A percentile compares a stretch with the other conserved stretches of the same genome.
Evolutionary conservation across 2,329 filamentous ascomycete genomes (phyloP).

Genomic region (Cadophora sp.): DNA sequence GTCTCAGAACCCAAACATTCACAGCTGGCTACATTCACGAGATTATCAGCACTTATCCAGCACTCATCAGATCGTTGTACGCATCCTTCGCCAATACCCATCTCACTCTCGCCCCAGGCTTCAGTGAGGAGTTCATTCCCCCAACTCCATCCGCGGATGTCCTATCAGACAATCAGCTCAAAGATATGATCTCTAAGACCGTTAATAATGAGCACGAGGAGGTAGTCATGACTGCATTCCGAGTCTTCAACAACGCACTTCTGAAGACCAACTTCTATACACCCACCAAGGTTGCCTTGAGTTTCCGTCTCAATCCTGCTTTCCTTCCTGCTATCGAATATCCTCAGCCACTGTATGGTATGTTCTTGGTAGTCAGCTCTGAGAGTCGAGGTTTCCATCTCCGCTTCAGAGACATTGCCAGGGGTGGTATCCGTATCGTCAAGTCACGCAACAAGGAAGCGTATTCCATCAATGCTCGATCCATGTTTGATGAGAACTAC

Average conservation of each 20-base stretch:
- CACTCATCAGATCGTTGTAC: conserved; percentile 86
- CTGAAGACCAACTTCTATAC: conserved; percentile 96
- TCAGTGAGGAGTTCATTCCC: conserved; percentile 58
- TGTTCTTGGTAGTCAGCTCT: conserved; percentile 98
- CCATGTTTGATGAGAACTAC: conserved; percentile 98
- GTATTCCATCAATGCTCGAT: conserved; percentile 94
- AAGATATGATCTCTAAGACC: conserved; percentile 79
- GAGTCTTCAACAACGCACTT: conserved; percentile 90
- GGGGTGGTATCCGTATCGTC: conserved; percentile 97
- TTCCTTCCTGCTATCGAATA: conserved; percentile 95
- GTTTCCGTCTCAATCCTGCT: conserved; percentile 87
- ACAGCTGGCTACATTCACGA: conserved; percentile 98
- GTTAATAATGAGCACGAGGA: conserved; percentile 93
- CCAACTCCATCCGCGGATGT: conserved; percentile 68
- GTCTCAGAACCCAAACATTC: conserved; percentile 94
- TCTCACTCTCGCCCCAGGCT: conserved; percentile 61
- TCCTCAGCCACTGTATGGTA: conserved; percentile 90
- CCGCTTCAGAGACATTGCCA: conserved; percentile 94
- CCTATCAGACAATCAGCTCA: conserved; percentile 75
- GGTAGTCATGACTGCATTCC: conserved; percentile 97
- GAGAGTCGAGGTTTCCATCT: conserved; percentile 98
- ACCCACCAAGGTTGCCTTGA: conserved; percentile 96
- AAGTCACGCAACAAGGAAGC: conserved; percentile 97
- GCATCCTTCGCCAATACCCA: conserved; percentile 91
- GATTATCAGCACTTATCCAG: conserved; percentile 91